These are phyloP conservation scores for Carallia pectinifolia DNA, from an alignment of 345 rosid genomes.

Conservation along the genomic window DNA sequence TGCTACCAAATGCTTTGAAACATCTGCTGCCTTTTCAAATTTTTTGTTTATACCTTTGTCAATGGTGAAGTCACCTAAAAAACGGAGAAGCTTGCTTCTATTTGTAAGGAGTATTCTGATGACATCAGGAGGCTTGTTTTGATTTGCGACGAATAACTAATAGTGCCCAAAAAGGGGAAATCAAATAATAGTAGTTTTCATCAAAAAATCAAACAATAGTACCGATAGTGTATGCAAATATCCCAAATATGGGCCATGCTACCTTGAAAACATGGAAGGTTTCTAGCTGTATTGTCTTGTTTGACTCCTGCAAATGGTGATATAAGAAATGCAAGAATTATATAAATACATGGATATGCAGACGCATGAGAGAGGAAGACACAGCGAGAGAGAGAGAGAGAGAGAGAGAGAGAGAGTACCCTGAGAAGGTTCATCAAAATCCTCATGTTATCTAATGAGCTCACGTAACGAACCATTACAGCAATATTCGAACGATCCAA, in stretches of 20 bases:
- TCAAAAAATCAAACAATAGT: background rate
- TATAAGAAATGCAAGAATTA: no score
- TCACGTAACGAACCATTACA: constrained; percentile 80
- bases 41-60: constrained; percentile 13
- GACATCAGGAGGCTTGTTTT: constrained; percentile 23
- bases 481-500: constrained; percentile 84
- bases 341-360: background rate
- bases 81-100: constrained; percentile 21
- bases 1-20: background rate
- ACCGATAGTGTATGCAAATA: background rate
- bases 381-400: no score
- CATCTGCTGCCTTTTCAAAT: background rate
- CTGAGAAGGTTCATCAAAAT: constrained; percentile 94
- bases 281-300: constrained; percentile 22
- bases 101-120: constrained; percentile 17
- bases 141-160: constrained; percentile 23
- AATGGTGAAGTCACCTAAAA: constrained; percentile 17
- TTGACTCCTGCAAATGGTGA: constrained; percentile 18
- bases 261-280: constrained; percentile 28
- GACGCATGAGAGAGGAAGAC: background rate
- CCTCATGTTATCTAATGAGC: constrained; percentile 85
- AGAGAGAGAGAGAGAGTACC: constrained; percentile 29
- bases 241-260: background rate
- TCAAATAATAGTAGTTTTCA: no score
- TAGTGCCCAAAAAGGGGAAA: background rate